A percentile compares a stretch with the other conserved stretches of the same genome.
Evolutionary conservation across 176 grass and related monocot species (phyloP).

Genomic region (Carex littledalei): DNA sequence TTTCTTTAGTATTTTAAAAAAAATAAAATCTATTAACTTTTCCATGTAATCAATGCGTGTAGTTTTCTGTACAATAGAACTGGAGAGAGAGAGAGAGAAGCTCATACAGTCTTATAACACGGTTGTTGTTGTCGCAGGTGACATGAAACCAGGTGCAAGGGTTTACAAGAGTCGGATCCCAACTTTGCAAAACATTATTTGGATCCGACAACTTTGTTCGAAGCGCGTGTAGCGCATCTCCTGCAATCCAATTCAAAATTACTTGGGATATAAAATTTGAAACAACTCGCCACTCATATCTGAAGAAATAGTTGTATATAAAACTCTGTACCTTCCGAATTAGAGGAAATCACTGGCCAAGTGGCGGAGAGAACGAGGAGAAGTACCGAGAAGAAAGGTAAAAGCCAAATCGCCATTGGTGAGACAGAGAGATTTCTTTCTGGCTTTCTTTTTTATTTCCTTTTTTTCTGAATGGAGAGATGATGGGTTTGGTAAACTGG

Average conservation of each 20-base stretch:
- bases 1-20: no score
- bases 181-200: slow-evolving; percentile 92
- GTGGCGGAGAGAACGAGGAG: slow-evolving; percentile 27
- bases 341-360: slow-evolving; percentile 35
- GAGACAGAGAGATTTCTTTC: neutral
- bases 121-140: slow-evolving; percentile 72
- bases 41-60: neutral
- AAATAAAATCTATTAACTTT: neutral
- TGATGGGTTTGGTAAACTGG: neutral
- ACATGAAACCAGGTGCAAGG: slow-evolving; percentile 99
- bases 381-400: neutral
- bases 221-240: slow-evolving; percentile 75
- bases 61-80: neutral
- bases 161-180: slow-evolving; percentile 91
- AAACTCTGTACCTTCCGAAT: slow-evolving; percentile 33
- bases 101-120: slow-evolving; percentile 73
- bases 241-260: slow-evolving; percentile 18
- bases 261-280: neutral
- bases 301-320: neutral
- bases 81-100: neutral
- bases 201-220: slow-evolving; percentile 66
- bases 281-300: neutral
- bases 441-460: neutral
- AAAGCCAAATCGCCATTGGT: slow-evolving; percentile 35
- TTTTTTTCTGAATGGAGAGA: neutral